Evolutionary conservation across 176 grass and related monocot species (phyloP).

Genomic region (Melocanna baccifera): DNA sequence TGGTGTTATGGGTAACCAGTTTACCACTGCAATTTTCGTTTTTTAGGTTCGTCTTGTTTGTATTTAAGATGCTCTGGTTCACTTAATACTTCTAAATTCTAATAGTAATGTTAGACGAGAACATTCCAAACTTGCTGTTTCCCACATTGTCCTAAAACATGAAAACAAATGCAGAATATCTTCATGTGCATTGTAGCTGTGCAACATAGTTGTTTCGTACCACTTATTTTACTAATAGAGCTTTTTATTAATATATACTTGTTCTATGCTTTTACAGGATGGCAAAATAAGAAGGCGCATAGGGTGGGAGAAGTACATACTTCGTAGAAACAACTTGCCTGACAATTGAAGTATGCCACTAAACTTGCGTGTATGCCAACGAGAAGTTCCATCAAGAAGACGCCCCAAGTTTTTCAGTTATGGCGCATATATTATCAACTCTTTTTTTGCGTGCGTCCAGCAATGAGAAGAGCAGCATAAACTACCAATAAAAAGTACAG

Average conservation of each 20-base stretch:
- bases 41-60: not conserved
- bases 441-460: not conserved
- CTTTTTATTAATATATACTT: not conserved
- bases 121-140: no score
- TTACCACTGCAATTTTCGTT: not conserved
- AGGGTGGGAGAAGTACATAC: conserved; percentile 41
- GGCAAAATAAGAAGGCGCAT: conserved; percentile 46
- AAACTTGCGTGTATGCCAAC: not conserved
- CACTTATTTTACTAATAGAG: not conserved
- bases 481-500: not conserved
- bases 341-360: not conserved
- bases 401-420: not conserved
- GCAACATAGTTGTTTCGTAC: not conserved
- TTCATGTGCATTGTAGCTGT: not conserved
- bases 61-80: not conserved
- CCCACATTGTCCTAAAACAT: no score
- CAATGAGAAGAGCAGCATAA: not conserved
- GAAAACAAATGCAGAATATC: not conserved
- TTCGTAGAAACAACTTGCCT: not conserved
- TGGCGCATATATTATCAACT: not conserved
- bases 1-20: not conserved
- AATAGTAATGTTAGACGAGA: not conserved
- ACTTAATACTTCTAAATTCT: not conserved
- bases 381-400: not conserved
- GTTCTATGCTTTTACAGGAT: not conserved